Evolutionary conservation across 345 rosid species (phyloP).

Genomic region (Syzygium aqueum): DNA sequence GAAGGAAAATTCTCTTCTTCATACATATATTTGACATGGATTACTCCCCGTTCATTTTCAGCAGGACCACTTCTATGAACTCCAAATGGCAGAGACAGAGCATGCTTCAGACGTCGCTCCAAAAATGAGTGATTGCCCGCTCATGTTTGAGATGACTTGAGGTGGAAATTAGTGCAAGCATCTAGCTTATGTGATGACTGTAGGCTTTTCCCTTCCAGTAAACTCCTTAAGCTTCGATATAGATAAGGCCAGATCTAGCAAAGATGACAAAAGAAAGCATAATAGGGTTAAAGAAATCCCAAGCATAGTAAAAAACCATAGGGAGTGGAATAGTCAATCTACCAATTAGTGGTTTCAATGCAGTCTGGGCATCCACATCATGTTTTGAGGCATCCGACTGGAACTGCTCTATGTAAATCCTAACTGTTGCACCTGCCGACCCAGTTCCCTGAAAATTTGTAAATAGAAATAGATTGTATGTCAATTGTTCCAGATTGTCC

Average conservation of each 20-base stretch:
- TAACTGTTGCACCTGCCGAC: constrained; percentile 87
- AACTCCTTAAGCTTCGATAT: constrained; percentile 85
- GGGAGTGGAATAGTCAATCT: constrained; percentile 7
- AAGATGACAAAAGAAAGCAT: constrained; percentile 6
- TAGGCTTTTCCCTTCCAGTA: constrained; percentile 90
- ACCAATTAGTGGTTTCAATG: constrained; percentile 85
- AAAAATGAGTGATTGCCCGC: not conserved
- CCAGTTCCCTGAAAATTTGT: constrained; percentile 71
- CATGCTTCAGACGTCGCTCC: not conserved
- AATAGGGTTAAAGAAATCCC: not conserved
- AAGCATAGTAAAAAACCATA: not conserved
- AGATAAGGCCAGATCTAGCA: constrained; percentile 70
- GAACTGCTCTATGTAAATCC: constrained; percentile 75
- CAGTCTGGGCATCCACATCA: constrained; percentile 81
- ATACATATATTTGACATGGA: not conserved
- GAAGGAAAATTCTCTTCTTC: not conserved
- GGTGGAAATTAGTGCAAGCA: not conserved
- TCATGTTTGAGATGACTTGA: not conserved
- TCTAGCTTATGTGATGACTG: constrained; percentile 67
- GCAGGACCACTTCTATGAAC: not conserved
- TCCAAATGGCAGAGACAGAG: not conserved
- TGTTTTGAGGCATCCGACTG: constrained; percentile 80
- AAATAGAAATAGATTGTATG: not conserved
- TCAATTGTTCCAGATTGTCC: not conserved
- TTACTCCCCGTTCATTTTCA: not conserved